Conservation (phyloP, 1,139 yeast genomes). For the Yamadazyma trypodendri region DNA sequence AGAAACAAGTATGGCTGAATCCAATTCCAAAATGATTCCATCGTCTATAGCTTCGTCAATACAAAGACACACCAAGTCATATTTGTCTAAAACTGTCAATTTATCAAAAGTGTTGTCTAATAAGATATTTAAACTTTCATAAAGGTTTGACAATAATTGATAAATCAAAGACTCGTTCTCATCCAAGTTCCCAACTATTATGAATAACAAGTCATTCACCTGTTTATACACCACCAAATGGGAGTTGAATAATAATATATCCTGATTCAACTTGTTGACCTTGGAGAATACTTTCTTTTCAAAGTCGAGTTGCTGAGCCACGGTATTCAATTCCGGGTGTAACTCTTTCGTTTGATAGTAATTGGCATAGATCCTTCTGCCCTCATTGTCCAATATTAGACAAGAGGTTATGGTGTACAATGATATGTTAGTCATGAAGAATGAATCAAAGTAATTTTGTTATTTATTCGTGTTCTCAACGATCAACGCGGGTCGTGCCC, state of each 20-base stretch:
- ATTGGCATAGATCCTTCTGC: slow-evolving; percentile 78
- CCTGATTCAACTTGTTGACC: slow-evolving; percentile 77
- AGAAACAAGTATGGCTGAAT: slow-evolving; percentile 80
- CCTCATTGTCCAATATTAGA: slow-evolving; percentile 77
- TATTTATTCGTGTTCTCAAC: slow-evolving; percentile 1
- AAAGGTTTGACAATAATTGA: slow-evolving; percentile 73
- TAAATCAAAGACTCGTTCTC: slow-evolving; percentile 87
- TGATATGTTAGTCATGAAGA: slow-evolving; percentile 45
- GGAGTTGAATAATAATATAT: slow-evolving; percentile 75
- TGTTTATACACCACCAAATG: slow-evolving; percentile 83
- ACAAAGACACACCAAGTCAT: slow-evolving; percentile 81
- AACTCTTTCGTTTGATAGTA: slow-evolving; percentile 52
- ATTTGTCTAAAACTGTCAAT: slow-evolving; percentile 73
- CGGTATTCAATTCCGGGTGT: slow-evolving; percentile 31
- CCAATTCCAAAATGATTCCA: slow-evolving; percentile 88
- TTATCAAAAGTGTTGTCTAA: slow-evolving; percentile 77
- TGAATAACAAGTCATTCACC: slow-evolving; percentile 69
- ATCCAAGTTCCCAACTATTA: slow-evolving; percentile 68
- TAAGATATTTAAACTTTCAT: slow-evolving; percentile 77
- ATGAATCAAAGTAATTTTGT: neutral
- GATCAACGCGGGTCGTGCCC: neutral
- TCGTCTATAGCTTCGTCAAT: slow-evolving; percentile 92
- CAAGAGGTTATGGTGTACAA: slow-evolving; percentile 78
- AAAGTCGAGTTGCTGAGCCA: slow-evolving; percentile 70
- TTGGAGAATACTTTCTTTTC: slow-evolving; percentile 72